Conservation (phyloP, 1,139 yeast genomes). For the Suhomyces kunorum region DNA sequence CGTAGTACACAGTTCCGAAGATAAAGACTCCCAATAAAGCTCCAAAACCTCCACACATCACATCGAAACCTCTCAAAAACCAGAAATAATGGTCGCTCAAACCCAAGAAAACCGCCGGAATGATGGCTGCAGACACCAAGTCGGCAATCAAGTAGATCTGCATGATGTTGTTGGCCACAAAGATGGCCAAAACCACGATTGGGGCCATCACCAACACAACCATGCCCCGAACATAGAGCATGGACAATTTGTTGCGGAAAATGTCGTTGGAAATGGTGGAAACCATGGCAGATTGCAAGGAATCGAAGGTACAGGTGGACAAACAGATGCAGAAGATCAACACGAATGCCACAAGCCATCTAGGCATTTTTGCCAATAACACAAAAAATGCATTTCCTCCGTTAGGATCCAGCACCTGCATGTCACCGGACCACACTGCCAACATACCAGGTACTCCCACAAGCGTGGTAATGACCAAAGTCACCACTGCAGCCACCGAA, state of each 20-base stretch:
- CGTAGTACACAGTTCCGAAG: conserved; percentile 80
- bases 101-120: conserved; percentile 85
- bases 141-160: conserved; percentile 91
- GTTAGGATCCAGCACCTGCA: conserved; percentile 57
- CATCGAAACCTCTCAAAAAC: conserved; percentile 78
- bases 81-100: conserved; percentile 60
- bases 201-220: conserved; percentile 82
- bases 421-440: conserved; percentile 87
- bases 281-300: conserved; percentile 85
- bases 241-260: conserved; percentile 74
- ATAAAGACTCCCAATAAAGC: conserved; percentile 78
- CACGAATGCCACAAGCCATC: conserved; percentile 84
- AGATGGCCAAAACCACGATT: conserved; percentile 76
- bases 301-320: conserved; percentile 88
- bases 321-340: conserved; percentile 70
- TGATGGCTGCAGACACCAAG: conserved; percentile 79
- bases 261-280: conserved; percentile 87
- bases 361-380: conserved; percentile 72
- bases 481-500: conserved; percentile 67
- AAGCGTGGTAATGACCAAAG: conserved; percentile 63
- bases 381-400: conserved; percentile 72
- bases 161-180: conserved; percentile 77
- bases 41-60: conserved; percentile 81
- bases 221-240: conserved; percentile 66
- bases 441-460: conserved; percentile 83